Evolutionary conservation across 2,329 filamentous ascomycete species (phyloP).

Genomic region (Periconia digitata): DNA sequence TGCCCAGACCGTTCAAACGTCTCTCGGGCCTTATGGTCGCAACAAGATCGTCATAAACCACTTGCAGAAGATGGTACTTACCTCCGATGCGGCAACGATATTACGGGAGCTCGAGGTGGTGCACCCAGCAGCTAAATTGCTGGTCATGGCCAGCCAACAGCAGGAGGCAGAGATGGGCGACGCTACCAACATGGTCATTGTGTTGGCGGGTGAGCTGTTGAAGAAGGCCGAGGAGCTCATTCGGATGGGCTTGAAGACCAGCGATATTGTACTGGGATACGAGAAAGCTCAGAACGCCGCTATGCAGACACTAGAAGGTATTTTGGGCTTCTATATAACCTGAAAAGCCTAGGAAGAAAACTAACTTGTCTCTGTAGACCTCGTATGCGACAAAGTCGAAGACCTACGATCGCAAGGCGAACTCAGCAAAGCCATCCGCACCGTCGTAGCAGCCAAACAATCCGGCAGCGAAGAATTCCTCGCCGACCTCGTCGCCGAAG

Average conservation of each 20-base stretch:
- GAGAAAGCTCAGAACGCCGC: slow-evolving; percentile 92
- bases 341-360: background rate
- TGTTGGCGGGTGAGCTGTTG: slow-evolving; percentile 90
- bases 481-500: slow-evolving; percentile 82
- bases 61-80: slow-evolving; percentile 98
- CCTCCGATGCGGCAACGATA: slow-evolving; percentile 96
- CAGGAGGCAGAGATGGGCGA: slow-evolving; percentile 99
- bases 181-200: slow-evolving; percentile 95
- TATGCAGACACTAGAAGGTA: slow-evolving; percentile 76
- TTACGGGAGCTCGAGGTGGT: slow-evolving; percentile 97
- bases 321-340: background rate
- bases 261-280: slow-evolving; percentile 93
- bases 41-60: slow-evolving; percentile 99
- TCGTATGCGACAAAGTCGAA: slow-evolving; percentile 86
- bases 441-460: slow-evolving; percentile 96
- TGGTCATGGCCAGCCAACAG: slow-evolving; percentile 99
- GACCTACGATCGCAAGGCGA: slow-evolving; percentile 79
- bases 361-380: slow-evolving; percentile 54
- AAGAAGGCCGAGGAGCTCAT: slow-evolving; percentile 97
- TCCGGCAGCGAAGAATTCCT: slow-evolving; percentile 89
- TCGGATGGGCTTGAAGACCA: slow-evolving; percentile 97
- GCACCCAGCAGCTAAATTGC: slow-evolving; percentile 93
- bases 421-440: slow-evolving; percentile 91
- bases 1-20: slow-evolving; percentile 93
- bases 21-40: slow-evolving; percentile 92